Percentiles rank a stretch among this genome's conserved stretches.
Conservation (phyloP, 2,329 filamentous ascomycete genomes). For the Colletotrichum filicis region DNA sequence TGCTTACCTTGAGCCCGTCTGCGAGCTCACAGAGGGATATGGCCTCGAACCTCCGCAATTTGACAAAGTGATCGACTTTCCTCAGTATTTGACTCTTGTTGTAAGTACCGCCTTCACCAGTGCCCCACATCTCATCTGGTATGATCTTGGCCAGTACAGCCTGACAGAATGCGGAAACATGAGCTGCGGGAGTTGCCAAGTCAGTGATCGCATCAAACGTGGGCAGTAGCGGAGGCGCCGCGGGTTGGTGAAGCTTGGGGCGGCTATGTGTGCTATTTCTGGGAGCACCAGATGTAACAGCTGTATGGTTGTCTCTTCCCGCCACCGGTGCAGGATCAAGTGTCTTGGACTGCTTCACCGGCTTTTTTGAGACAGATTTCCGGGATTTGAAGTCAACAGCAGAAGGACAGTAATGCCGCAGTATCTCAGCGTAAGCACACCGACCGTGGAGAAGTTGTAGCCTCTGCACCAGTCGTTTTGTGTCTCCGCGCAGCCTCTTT, state of each 20-base stretch:
- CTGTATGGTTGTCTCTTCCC: background rate
- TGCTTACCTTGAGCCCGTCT: conserved; percentile 77
- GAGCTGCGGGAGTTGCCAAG: conserved; percentile 72
- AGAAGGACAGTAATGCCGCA: conserved; percentile 83
- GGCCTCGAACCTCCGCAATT: conserved; percentile 82
- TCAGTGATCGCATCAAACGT: conserved; percentile 66
- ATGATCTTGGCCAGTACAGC: conserved; percentile 79
- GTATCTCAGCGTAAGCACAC: conserved; percentile 83
- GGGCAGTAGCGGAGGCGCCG: conserved; percentile 43
- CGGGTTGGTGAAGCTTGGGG: background rate
- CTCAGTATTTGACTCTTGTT: conserved; percentile 73
- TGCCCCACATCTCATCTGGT: conserved; percentile 80
- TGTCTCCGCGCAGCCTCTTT: conserved; percentile 74
- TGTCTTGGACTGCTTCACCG: background rate
- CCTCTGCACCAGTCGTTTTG: conserved; percentile 69
- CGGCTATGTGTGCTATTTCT: background rate
- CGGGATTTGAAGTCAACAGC: conserved; percentile 39
- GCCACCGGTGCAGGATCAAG: background rate
- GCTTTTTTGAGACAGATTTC: conserved; percentile 14
- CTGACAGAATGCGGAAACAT: conserved; percentile 89
- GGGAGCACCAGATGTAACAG: background rate
- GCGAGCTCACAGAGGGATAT: conserved; percentile 82
- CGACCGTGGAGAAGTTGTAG: conserved; percentile 77
- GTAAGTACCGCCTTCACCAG: conserved; percentile 57
- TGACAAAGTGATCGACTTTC: conserved; percentile 82